phyloP scores from a whole-genome alignment of 2,329 filamentous ascomycete genomes.

The Ampelomyces quisqualis region DNA sequence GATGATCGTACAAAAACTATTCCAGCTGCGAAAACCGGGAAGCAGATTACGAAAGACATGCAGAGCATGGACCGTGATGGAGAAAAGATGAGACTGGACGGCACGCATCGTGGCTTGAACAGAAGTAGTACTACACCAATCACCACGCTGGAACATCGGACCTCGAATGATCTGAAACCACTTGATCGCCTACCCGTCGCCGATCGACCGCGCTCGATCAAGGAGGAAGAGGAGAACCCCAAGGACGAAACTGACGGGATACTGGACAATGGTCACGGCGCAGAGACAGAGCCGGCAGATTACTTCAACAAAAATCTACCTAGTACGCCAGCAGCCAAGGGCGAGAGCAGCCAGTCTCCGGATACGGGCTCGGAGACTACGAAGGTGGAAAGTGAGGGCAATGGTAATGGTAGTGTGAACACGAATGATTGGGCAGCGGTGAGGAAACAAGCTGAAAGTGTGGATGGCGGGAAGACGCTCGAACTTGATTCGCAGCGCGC shows the following conservation, averaged over 20 bases:
- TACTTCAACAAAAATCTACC: not conserved
- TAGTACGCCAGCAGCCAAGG: not conserved
- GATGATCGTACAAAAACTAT: conserved; percentile 11
- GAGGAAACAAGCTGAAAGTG: conserved; percentile 1
- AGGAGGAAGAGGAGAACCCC: conserved; percentile 5
- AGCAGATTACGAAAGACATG: conserved; percentile 9
- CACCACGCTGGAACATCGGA: conserved; percentile 8
- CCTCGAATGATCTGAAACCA: conserved; percentile 2
- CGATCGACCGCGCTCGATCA: conserved; percentile 1
- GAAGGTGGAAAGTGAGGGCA: conserved; percentile 4
- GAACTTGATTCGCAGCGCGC: too few relatives aligned
- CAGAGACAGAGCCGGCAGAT: not conserved
- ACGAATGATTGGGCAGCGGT: conserved; percentile 3
- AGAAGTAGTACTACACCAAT: conserved; percentile 24
- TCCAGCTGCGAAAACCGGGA: conserved; percentile 10
- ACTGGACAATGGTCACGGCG: conserved; percentile 2
- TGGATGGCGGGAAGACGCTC: conserved; percentile 2
- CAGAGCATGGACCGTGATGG: conserved; percentile 14
- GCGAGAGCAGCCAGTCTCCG: not conserved
- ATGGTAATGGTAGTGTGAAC: too few relatives aligned
- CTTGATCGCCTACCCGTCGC: conserved; percentile 3
- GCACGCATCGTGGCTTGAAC: conserved; percentile 7
- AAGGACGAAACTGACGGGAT: conserved; percentile 8
- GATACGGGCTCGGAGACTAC: not conserved
- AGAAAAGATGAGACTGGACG: conserved; percentile 16